Base-by-base conservation (phyloP, 805 yeast species). In the Starmerella asiatica region DNA sequence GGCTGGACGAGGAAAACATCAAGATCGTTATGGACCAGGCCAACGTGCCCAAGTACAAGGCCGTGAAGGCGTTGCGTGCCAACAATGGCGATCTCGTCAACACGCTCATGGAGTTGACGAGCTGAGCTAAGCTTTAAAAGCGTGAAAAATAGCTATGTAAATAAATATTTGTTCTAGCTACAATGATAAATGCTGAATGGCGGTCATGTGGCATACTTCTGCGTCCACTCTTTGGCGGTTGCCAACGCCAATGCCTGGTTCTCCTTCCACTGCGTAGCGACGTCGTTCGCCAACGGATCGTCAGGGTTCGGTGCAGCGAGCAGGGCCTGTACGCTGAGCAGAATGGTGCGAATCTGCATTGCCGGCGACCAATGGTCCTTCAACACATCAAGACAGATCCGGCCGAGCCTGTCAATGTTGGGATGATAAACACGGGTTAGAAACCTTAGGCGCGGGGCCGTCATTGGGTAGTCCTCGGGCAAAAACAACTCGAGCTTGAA, bases 331-430 rank as follows among this genome's bases (percentile, higher is more conserved):
- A 91, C 79, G 8, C 94, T 82, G 41, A 91, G 67, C 46, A 91
- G 64, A 19, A 91, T 79, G 7, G 97, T 91, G 60, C 97, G 71
- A 48, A 91, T 91, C 59, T 91, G 97, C 44, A 88, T 67, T 0
- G 98, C 98, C 3, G 98, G 97, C 8, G 94, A 81, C 98, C 98
- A 91, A 62, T 88, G 86, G 52, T 82, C 71, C 63, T 88, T 91
- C 57, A 91, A 68, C 31, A 91, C 96, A 58, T 91, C 97, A 37
- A 91, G 70, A 63, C 98, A 91, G 53, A 91, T 88, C 48, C 98
- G 70, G 7, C 98, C 98, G 48, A 91, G 67, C 57, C 91, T 73
- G 57, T 91, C 98, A 51, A 91, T 91, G 60, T 91, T 91, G 32
- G 94, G 98, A 56, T 91, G 98, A 59, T 91, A 91, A 21, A 91